Conservation (phyloP, 768 basidiomycete species). For the Gloeopeniophorella convolvens region DNA sequence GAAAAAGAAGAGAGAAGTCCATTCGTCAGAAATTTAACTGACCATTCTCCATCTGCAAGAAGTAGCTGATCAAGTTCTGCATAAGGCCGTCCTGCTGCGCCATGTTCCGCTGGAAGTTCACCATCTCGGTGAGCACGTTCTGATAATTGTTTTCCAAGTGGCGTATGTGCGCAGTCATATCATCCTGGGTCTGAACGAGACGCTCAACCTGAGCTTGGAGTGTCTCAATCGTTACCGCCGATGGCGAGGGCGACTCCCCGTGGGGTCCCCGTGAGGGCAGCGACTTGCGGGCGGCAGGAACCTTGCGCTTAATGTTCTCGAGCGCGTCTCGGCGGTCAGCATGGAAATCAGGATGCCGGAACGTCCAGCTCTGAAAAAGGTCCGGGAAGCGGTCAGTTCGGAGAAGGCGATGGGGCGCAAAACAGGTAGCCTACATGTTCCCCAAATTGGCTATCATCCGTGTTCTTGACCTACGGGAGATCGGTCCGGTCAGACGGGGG, state of each 20-base stretch:
- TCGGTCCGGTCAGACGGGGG: slow-evolving; percentile 14
- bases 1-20: slow-evolving; percentile 1
- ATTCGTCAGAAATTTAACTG: slow-evolving; percentile 28
- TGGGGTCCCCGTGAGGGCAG: slow-evolving; percentile 16
- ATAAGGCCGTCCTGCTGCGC: slow-evolving; percentile 81
- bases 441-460: slow-evolving; percentile 69
- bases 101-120: slow-evolving; percentile 65
- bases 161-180: slow-evolving; percentile 46
- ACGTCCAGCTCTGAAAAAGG: slow-evolving; percentile 39
- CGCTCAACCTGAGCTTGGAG: slow-evolving; percentile 47
- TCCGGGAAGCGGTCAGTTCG: slow-evolving; percentile 1
- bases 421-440: slow-evolving; percentile 48
- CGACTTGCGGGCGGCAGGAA: slow-evolving; percentile 36
- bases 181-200: slow-evolving; percentile 41
- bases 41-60: slow-evolving; percentile 64
- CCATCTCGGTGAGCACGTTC: slow-evolving; percentile 64
- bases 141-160: slow-evolving; percentile 60
- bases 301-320: slow-evolving; percentile 62
- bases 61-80: slow-evolving; percentile 77
- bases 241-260: slow-evolving; percentile 25
- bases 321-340: slow-evolving; percentile 47
- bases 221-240: slow-evolving; percentile 27
- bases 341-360: slow-evolving; percentile 48
- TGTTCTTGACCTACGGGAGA: slow-evolving; percentile 62
- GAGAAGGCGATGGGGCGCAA: slow-evolving; percentile 27